Evolutionary conservation across 768 basidiomycete genomes (phyloP).

Genomic region (Hericium coralloides): DNA sequence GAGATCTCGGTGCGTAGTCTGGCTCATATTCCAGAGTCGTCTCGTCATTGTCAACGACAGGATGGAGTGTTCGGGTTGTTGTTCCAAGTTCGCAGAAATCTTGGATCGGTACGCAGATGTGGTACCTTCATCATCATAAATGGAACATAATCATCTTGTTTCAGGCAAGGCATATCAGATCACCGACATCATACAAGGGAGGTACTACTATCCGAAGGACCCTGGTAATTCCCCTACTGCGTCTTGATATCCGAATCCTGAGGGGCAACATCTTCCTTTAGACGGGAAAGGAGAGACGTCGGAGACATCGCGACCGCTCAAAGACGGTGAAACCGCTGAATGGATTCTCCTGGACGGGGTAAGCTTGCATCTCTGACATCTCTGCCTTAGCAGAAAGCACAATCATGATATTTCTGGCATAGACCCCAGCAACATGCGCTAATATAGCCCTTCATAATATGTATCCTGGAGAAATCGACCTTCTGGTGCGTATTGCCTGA

Average conservation of each 20-base stretch:
- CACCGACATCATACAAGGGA: slow-evolving; percentile 58
- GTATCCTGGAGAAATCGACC: slow-evolving; percentile 76
- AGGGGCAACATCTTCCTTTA: slow-evolving; percentile 7
- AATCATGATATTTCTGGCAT: neutral
- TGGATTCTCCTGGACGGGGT: slow-evolving; percentile 91
- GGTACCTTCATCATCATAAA: neutral
- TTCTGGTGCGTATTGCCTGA: slow-evolving; percentile 50
- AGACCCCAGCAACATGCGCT: slow-evolving; percentile 89
- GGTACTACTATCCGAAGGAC: slow-evolving; percentile 67
- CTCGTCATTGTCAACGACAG: slow-evolving; percentile 24
- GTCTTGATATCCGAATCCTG: neutral
- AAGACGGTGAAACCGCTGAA: slow-evolving; percentile 73
- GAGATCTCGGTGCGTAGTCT: slow-evolving; percentile 42
- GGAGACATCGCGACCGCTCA: slow-evolving; percentile 49
- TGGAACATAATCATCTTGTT: neutral
- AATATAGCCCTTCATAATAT: slow-evolving; percentile 89
- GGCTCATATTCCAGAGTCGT: neutral
- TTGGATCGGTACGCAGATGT: slow-evolving; percentile 61
- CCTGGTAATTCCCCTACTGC: slow-evolving; percentile 30
- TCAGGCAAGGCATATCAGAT: slow-evolving; percentile 80
- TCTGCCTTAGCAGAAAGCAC: neutral
- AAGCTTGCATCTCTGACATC: slow-evolving; percentile 18
- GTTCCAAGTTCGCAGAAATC: slow-evolving; percentile 77
- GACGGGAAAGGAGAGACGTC: slow-evolving; percentile 68
- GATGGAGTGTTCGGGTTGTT: slow-evolving; percentile 76